Base-by-base conservation (phyloP, 2,329 filamentous ascomycete genomes). In the Uncinocarpus reesii region DNA sequence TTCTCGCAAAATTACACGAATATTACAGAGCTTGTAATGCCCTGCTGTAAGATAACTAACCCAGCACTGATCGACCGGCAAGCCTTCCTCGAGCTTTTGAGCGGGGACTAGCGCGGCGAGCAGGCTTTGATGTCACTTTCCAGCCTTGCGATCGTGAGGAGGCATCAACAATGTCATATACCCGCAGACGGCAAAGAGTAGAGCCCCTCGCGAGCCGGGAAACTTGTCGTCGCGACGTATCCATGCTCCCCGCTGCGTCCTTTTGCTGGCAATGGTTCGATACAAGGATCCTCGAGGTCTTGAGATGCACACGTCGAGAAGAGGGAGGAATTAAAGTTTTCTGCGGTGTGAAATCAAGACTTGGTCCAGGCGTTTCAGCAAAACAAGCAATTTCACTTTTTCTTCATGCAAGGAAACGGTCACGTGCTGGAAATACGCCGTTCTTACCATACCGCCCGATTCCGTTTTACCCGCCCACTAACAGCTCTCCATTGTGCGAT, bases 331-430 rank as follows among this genome's bases (percentile, higher is more conserved):
- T 26, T 26, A 40, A 28, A 36, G 34, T 36, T 45, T 45, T 26
- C 31, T 35, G 31, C 31, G 20, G 18, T 20, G 20, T 11, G 20
- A 36, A 45, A 29, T 28, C 31, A 37, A 45, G 42, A 35, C 42
- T 45, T 37, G 42, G 42, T 21, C 42, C 31, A 37, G 42, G 29
- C 42, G 20, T 37, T 16, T 36, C 15, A 15, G 42, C 32, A 45
- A 29, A 15, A 37, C 42, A 45, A 37, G 42, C 42, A 45, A 36
- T 45, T 44, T 4, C 18, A n/a, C n/a, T 7, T 15, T 20, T 34
- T 35, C 29, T 10, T 35, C 42, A 35, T 44, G 40, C 7, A 3
- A 2, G 3, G 6, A 13, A 7, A 3, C 28, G 7, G 38, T 42
- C 38, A 42, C 38, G 38, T 42, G 38, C n/a, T n/a, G n/a, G n/a